Percentiles rank a stretch among this genome's conserved stretches.
These are phyloP conservation scores for Epichloe sylvatica DNA, from an alignment of 2,329 filamentous ascomycete species.

Conservation along the genomic window DNA sequence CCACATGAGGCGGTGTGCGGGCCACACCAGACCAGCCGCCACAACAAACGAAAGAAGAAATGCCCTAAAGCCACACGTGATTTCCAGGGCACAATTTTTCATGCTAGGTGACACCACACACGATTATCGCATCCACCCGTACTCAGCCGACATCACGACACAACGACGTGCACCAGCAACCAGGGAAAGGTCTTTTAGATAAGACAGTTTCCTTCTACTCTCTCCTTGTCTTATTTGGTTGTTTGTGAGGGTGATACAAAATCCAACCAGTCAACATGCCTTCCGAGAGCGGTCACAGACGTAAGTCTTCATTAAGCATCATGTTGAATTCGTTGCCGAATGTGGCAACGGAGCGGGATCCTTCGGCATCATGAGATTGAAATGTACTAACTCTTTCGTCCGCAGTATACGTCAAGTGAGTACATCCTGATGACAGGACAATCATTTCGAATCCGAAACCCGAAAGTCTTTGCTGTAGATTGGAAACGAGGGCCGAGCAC, in stretches of 20 bases:
- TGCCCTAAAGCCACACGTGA: conserved; percentile 25
- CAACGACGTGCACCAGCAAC: conserved; percentile 29
- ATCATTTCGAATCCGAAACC: background rate
- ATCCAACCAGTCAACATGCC: conserved; percentile 57
- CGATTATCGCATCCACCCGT: conserved; percentile 22
- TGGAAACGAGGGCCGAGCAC: background rate
- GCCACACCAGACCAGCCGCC: conserved; percentile 2
- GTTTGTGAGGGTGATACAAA: conserved; percentile 32
- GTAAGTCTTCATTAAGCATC: conserved; percentile 41
- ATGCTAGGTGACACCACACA: conserved; percentile 20
- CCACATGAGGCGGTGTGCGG: conserved; percentile 4
- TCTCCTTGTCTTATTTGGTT: conserved; percentile 28
- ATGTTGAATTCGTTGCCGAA: background rate
- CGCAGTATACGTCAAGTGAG: conserved; percentile 81
- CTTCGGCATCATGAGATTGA: conserved; percentile 21
- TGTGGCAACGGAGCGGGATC: background rate
- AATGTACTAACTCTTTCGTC: background rate
- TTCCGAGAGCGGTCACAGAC: conserved; percentile 77
- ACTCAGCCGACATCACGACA: conserved; percentile 24
- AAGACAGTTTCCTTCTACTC: conserved; percentile 28
- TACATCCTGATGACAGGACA: conserved; percentile 17
- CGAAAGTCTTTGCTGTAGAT: background rate
- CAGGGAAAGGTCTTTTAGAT: conserved; percentile 32
- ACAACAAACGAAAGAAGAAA: background rate
- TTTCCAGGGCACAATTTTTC: conserved; percentile 22